Percentiles rank a stretch among this genome's conserved stretches.
phyloP scores from a whole-genome alignment of 768 basidiomycete species.

The Kwoniella dendrophila region DNA sequence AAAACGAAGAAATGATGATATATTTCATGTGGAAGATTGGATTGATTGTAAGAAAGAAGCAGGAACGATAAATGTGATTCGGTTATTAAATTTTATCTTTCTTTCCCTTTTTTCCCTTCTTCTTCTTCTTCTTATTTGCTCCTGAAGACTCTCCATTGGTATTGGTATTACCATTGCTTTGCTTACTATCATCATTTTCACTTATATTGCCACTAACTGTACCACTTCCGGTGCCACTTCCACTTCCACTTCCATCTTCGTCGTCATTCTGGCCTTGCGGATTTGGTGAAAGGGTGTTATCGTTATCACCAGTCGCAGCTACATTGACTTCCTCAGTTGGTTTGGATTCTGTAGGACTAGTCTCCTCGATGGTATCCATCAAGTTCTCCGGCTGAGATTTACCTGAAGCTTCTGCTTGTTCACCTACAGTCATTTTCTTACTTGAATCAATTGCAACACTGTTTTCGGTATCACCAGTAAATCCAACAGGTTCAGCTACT shows the following conservation, averaged over 20 bases:
- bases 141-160: not conserved
- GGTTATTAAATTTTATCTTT: conserved; percentile 16
- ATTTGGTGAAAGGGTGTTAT: not conserved
- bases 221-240: conserved; percentile 3
- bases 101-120: conserved; percentile 18
- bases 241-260: not conserved
- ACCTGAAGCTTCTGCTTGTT: not conserved
- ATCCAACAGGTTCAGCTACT: conserved; percentile 28
- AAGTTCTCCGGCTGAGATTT: conserved; percentile 3
- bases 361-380: conserved; percentile 23
- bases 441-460: not conserved
- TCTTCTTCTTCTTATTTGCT: conserved; percentile 13
- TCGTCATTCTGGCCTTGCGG: not conserved
- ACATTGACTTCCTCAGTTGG: not conserved
- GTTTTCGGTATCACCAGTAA: conserved; percentile 11
- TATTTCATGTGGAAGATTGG: not conserved
- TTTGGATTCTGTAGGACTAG: not conserved
- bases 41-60: not conserved
- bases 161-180: not conserved
- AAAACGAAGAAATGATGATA: too few relatives aligned
- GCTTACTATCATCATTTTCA: not conserved
- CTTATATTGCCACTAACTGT: not conserved
- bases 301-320: not conserved
- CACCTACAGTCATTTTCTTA: conserved; percentile 1
- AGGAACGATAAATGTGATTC: not conserved